phyloP scores from a whole-genome alignment of 2,329 filamentous ascomycete species.

The Alternaria gansuensis region DNA sequence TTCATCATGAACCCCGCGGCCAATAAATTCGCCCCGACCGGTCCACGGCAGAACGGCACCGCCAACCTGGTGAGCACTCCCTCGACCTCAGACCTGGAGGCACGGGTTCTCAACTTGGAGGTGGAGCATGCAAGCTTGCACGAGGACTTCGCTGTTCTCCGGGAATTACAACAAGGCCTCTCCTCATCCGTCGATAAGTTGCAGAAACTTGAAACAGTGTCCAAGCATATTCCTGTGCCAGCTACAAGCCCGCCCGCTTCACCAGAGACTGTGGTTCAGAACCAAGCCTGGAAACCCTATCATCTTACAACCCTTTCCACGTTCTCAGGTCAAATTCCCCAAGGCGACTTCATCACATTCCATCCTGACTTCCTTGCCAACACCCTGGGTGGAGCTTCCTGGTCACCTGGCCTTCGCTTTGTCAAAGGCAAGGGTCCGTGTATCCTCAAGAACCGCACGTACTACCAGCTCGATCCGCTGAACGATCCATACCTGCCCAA shows the following conservation, averaged over 20 bases:
- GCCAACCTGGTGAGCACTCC: constrained; percentile 28
- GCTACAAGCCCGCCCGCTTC: constrained; percentile 25
- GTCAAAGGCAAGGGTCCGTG: constrained; percentile 34
- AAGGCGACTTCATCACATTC: constrained; percentile 45
- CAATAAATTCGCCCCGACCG: constrained; percentile 21
- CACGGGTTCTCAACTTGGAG: constrained; percentile 31
- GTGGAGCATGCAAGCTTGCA: constrained; percentile 25
- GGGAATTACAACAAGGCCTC: constrained; percentile 28
- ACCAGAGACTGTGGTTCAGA: constrained; percentile 17
- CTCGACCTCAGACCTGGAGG: constrained; percentile 28
- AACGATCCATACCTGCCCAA: constrained; percentile 56
- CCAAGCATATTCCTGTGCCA: constrained; percentile 13
- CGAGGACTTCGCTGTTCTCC: constrained; percentile 28
- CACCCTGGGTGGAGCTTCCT: constrained; percentile 51
- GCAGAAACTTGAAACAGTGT: constrained; percentile 16
- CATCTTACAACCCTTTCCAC: constrained; percentile 47
- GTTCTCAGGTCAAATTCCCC: constrained; percentile 36
- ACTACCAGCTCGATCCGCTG: constrained; percentile 53
- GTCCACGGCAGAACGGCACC: constrained; percentile 12
- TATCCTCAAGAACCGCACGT: constrained; percentile 49
- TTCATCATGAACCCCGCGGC: constrained; percentile 26
- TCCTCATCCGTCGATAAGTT: constrained; percentile 32
- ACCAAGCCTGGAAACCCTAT: constrained; percentile 49
- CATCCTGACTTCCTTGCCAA: constrained; percentile 50
- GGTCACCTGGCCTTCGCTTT: constrained; percentile 55